Evolutionary conservation across 2,329 filamentous ascomycete genomes (phyloP).

Genomic region (Colletotrichum eleusines): DNA sequence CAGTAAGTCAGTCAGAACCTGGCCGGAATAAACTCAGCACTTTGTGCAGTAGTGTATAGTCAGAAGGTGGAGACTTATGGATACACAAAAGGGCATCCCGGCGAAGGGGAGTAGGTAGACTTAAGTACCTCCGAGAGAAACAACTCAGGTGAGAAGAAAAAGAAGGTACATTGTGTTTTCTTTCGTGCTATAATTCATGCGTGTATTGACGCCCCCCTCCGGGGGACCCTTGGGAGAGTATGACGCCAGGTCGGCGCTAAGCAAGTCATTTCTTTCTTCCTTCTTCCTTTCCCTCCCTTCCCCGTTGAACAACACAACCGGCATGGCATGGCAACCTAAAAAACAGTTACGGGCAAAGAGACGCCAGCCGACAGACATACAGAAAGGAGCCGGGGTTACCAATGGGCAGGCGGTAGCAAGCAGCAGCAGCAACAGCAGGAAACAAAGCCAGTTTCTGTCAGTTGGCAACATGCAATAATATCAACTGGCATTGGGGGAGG

Average conservation of each 20-base stretch:
- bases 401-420: background rate
- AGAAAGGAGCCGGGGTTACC: background rate
- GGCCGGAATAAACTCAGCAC: no score
- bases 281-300: slow-evolving; percentile 12
- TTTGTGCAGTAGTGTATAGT: no score
- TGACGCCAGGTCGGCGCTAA: background rate
- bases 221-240: no score
- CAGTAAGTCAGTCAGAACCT: no score
- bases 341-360: slow-evolving; percentile 16
- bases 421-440: background rate
- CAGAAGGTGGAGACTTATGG: background rate
- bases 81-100: background rate
- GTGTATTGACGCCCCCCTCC: background rate
- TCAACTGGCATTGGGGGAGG: background rate
- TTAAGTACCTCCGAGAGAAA: background rate
- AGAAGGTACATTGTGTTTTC: background rate
- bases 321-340: slow-evolving; percentile 3
- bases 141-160: background rate
- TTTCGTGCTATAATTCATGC: background rate
- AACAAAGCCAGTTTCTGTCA: background rate
- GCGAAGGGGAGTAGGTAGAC: background rate
- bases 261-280: slow-evolving; percentile 14
- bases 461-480: background rate
- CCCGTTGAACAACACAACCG: slow-evolving; percentile 14
- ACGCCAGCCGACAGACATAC: slow-evolving; percentile 19